A percentile compares a stretch with the other conserved stretches of the same genome.
These are phyloP conservation scores for Colletotrichum sublineola DNA, from an alignment of 2,329 filamentous ascomycete genomes.

Conservation along the genomic window DNA sequence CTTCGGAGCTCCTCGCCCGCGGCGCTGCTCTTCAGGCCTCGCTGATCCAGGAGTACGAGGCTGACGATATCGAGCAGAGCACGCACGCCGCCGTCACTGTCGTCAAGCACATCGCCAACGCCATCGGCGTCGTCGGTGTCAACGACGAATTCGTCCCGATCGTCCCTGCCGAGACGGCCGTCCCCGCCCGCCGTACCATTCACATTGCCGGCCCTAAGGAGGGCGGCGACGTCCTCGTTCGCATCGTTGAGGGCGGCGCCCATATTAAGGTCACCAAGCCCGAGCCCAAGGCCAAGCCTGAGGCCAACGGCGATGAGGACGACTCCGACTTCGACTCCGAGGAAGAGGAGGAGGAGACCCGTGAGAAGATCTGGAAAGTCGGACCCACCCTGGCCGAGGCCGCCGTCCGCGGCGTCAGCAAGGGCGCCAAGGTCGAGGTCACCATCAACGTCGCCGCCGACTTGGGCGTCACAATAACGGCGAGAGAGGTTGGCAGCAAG, in stretches of 20 bases:
- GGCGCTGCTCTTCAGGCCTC: constrained; percentile 96
- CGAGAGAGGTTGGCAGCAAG: constrained; percentile 88
- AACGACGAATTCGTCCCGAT: constrained; percentile 83
- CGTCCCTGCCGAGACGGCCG: constrained; percentile 87
- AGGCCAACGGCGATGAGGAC: constrained; percentile 72
- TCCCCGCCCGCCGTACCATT: constrained; percentile 87
- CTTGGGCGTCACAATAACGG: constrained; percentile 82
- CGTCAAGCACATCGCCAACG: constrained; percentile 88
- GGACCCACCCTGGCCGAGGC: constrained; percentile 87
- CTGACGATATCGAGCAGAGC: constrained; percentile 93
- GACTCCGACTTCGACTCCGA: constrained; percentile 75
- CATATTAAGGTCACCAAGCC: constrained; percentile 95
- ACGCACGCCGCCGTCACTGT: constrained; percentile 96
- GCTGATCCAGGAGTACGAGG: constrained; percentile 93
- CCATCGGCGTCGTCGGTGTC: constrained; percentile 83
- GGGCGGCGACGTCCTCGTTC: constrained; percentile 89
- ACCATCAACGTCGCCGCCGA: constrained; percentile 90
- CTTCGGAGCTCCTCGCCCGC: constrained; percentile 87
- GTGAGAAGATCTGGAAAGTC: constrained; percentile 94
- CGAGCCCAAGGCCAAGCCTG: constrained; percentile 81
- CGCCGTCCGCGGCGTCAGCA: constrained; percentile 85
- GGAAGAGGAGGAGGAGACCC: constrained; percentile 86
- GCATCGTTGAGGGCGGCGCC: constrained; percentile 87
- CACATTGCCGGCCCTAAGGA: constrained; percentile 82
- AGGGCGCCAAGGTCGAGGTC: constrained; percentile 91